Evolutionary conservation across 495 filamentous ascomycete species (phyloP), one percentile per base, ranked within the genome.

Genomic region (Aspergillus bridgeri): DNA sequence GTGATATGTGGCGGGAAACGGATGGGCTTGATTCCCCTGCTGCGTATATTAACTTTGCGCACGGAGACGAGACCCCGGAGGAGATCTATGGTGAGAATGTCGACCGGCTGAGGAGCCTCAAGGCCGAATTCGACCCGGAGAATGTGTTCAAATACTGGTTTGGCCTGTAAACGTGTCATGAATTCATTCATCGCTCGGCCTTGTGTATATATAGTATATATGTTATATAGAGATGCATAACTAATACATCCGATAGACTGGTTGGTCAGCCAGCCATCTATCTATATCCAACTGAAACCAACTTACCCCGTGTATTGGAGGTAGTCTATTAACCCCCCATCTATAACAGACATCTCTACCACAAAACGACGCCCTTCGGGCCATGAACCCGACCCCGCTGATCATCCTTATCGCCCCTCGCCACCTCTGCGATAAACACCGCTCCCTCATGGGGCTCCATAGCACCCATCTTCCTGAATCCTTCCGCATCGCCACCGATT

Each of bases 391-490:
- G 6, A 15, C 33, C 33, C 9, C 33, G 33, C 33, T 38, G 33
- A 24, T 54, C 20, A n/a, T 54, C 45, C 3, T 21, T 25, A 24
- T 5, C 18, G 22, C 15, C 17, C 9, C 23, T 49, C 25, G 22
- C 27, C 20, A 53, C 50, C 17, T 6, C 27, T 29, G 50, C 50
- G 20, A 53, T 53, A 42, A 43, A 21, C 50, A 20, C 25, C 27
- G 24, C 50, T 11, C 50, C 50, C 19, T 42, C 27, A 18, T 53
- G 19, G 3, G 50, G 50, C 60, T 24, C 48, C 25, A 44, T 56
- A 50, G 56, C 60, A 43, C 56, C 48, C 57, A 13, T 56, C 56
- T 18, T 50, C 45, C 56, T 58, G 65, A 59, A 65, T 67, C 57
- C 61, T 66, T 61, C 47, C 68, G 65, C 48, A 53, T 59, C 20